Evolutionary conservation across 1,284 basidiomycete genomes (phyloP).

Genomic region (Cutaneotrichosporon cavernicola): DNA sequence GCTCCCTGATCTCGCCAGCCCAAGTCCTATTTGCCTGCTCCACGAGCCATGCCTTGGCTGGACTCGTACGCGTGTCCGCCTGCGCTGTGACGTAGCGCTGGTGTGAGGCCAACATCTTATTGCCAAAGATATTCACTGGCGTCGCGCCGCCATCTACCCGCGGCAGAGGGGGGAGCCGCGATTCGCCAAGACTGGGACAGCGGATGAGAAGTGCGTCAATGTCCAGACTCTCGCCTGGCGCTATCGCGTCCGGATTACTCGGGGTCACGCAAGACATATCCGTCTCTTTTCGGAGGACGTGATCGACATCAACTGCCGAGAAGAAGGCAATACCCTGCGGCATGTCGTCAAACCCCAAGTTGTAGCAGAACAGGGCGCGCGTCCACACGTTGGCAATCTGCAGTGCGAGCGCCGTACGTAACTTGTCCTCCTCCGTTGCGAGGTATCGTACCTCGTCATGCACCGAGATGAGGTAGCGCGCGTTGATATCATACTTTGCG

Average conservation of each 20-base stretch:
- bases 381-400: conserved; percentile 98
- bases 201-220: conserved; percentile 63
- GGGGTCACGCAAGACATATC: conserved; percentile 95
- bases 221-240: conserved; percentile 79
- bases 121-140: conserved; percentile 37
- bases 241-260: conserved; percentile 77
- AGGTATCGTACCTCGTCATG: conserved; percentile 97
- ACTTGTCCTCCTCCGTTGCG: conserved; percentile 80
- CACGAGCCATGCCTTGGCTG: conserved; percentile 32
- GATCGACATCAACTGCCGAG: conserved; percentile 92
- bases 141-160: conserved; percentile 18
- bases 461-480: conserved; percentile 93
- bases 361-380: conserved; percentile 84
- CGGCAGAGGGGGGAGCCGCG: neutral
- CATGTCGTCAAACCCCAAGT: conserved; percentile 90
- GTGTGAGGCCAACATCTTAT: conserved; percentile 34
- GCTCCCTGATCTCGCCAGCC: neutral
- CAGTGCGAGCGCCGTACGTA: conserved; percentile 85
- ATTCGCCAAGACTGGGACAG: neutral
- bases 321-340: conserved; percentile 96
- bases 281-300: conserved; percentile 90
- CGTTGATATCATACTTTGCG: conserved; percentile 75
- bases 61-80: conserved; percentile 17
- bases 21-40: neutral
- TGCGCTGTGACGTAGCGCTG: conserved; percentile 40